Evolutionary conservation across 2,329 filamentous ascomycete genomes (phyloP).

Genomic region (Bipolaris gigantea): DNA sequence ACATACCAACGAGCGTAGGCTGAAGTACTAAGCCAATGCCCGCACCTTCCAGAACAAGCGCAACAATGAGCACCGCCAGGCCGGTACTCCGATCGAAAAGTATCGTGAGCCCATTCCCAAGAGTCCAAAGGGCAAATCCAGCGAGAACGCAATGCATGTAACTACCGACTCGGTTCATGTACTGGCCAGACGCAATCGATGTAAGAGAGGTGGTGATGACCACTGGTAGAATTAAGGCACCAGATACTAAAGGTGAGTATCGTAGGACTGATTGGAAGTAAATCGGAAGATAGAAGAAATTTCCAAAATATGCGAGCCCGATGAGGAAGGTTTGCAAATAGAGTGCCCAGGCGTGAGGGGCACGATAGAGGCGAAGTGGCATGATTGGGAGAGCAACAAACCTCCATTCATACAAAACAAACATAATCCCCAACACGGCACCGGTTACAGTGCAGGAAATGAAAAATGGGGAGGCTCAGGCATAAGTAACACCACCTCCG

Average conservation of each 20-base stretch:
- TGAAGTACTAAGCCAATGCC: constrained; percentile 56
- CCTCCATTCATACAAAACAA: constrained; percentile 61
- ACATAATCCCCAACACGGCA: constrained; percentile 49
- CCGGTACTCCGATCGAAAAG: constrained; percentile 51
- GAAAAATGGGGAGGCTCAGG: constrained; percentile 60
- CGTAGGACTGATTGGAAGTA: constrained; percentile 63
- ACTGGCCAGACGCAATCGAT: constrained; percentile 22
- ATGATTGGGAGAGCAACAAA: constrained; percentile 61
- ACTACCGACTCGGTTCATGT: constrained; percentile 24
- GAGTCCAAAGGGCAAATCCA: constrained; percentile 52
- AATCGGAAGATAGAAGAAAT: constrained; percentile 63
- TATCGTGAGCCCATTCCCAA: constrained; percentile 58
- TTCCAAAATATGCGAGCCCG: constrained; percentile 61
- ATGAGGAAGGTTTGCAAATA: constrained; percentile 63
- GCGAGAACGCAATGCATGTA: constrained; percentile 24
- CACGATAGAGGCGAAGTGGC: constrained; percentile 59
- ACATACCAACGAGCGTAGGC: constrained; percentile 59
- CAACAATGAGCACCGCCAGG: constrained; percentile 53
- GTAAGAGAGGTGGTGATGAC: constrained; percentile 22
- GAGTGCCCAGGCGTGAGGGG: constrained; percentile 57
- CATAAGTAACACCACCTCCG: constrained; percentile 60
- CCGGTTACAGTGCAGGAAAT: constrained; percentile 61
- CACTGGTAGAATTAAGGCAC: constrained; percentile 53
- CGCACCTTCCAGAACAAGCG: constrained; percentile 54
- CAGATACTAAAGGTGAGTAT: constrained; percentile 53